phyloP scores from a whole-genome alignment of 148 eudicot species.

The Drosera capensis region DNA sequence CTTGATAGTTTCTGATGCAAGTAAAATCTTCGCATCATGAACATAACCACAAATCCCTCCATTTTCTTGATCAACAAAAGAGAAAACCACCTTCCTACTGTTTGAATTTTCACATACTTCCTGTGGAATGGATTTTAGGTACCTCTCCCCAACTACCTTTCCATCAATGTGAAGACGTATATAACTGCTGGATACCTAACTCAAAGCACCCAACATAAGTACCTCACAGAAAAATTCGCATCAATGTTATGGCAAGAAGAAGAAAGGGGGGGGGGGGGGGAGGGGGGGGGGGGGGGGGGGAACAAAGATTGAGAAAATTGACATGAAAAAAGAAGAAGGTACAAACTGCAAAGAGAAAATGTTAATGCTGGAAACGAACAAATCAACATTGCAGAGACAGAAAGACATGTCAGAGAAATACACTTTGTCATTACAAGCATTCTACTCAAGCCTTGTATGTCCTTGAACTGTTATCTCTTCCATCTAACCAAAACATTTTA shows the following conservation, averaged over 20 bases:
- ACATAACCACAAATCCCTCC: constrained; percentile 37
- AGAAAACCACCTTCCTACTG: constrained; percentile 19
- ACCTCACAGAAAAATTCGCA: no score
- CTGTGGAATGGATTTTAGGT: constrained; percentile 13
- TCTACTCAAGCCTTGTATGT: no score
- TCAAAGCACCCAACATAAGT: no score
- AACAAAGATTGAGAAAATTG: no score
- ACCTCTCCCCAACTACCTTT: constrained; percentile 42
- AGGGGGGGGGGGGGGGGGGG: not conserved
- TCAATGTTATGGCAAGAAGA: not conserved
- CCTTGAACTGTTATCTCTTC: no score
- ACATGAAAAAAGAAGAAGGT: no score
- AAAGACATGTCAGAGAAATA: no score
- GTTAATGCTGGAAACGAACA: no score
- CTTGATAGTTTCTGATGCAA: constrained; percentile 19
- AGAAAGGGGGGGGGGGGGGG: not conserved
- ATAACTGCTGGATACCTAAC: constrained; percentile 37
- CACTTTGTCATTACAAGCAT: no score
- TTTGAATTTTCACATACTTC: constrained; percentile 13
- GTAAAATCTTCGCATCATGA: constrained; percentile 29
- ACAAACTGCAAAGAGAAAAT: no score
- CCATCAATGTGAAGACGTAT: constrained; percentile 53
- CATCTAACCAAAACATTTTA: no score
- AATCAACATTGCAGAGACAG: no score
- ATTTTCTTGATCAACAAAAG: constrained; percentile 22